Evolutionary conservation across 2,329 filamentous ascomycete genomes (phyloP), one percentile per base, ranked within the genome.

Genomic region (Aspergillus sp.): DNA sequence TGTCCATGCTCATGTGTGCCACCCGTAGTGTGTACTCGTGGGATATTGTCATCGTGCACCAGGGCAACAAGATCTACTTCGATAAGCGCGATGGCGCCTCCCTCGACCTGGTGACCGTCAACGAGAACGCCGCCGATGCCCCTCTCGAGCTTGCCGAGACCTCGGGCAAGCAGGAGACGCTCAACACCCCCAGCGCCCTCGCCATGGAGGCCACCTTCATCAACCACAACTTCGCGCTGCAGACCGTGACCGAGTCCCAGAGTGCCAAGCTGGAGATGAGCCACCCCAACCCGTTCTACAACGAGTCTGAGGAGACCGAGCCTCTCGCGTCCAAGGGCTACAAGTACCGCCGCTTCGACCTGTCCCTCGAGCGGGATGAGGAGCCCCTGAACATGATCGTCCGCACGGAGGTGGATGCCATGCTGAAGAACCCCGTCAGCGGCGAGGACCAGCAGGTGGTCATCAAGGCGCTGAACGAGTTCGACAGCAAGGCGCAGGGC

Each of bases 1-100:
- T 99, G 55, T 97, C 93, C 61, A 97, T 97, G 91, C 87, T 99
- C 66, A 99, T 99, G 94, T 99, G 94, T 77, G 87, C 94, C 47
- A 89, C 94, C 54, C 90, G 95, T 67, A 96, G 91, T 53, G 90
- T 99, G 58, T 97, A 97, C 81, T 92, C 92, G 41, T 99, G 94
- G 94, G 94, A 99, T 75, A 87, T 99, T 66, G 88, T 99, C 70
- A 95, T 99, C 68, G 81, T 91, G 58, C 87, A 89, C 74, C 91
- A 95, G 73, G 91, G 89, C 73, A 89, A 92, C 85, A 97, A 97
- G 84, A 86, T 99, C 75, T 99, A 91, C 85, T 86, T 99, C 61
- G 94, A 99, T 83, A 99, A 99, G 86, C 90, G 94, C 61, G 92
- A 97, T 57, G 93, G 92, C 67, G 91, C 92, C 54, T 89, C 88